These are phyloP conservation scores for Anethum foeniculum DNA, from an alignment of 140 eudicot genomes.

Conservation along the genomic window DNA sequence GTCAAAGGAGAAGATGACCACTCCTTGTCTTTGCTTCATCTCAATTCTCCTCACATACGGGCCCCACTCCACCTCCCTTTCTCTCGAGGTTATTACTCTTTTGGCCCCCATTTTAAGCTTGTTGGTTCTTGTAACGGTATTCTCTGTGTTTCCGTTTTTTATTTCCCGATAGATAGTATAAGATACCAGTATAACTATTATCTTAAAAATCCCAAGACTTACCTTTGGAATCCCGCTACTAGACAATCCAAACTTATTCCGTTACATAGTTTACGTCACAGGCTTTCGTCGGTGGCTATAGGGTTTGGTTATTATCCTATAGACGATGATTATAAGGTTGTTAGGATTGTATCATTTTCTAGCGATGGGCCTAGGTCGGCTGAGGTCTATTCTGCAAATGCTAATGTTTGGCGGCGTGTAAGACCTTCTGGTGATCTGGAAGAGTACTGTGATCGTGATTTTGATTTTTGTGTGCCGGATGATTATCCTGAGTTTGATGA, in stretches of 20 bases:
- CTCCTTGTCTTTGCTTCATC: background rate
- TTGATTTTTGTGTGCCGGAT: no score
- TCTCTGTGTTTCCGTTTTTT: background rate
- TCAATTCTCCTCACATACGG: background rate
- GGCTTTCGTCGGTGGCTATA: background rate
- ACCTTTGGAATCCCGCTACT: background rate
- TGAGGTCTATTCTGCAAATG: no score
- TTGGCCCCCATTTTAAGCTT: background rate
- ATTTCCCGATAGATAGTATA: no score
- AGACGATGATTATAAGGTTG: background rate
- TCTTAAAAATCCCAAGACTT: background rate
- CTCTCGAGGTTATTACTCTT: background rate
- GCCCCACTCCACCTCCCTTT: background rate
- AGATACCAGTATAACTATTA: no score
- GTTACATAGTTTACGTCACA: background rate
- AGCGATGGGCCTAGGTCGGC: background rate
- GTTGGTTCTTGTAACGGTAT: constrained; percentile 5
- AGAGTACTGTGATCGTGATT: no score
- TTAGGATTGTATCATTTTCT: no score
- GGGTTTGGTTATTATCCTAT: constrained; percentile 1
- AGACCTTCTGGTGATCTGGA: no score
- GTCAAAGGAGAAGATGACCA: background rate
- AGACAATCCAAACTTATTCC: background rate
- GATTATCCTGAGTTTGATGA: no score
- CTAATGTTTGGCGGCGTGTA: no score